Percentiles rank a stretch among this genome's conserved stretches.
These are phyloP conservation scores for Hemileia vastatrix DNA, from an alignment of 1,284 basidiomycete genomes.

Conservation along the genomic window DNA sequence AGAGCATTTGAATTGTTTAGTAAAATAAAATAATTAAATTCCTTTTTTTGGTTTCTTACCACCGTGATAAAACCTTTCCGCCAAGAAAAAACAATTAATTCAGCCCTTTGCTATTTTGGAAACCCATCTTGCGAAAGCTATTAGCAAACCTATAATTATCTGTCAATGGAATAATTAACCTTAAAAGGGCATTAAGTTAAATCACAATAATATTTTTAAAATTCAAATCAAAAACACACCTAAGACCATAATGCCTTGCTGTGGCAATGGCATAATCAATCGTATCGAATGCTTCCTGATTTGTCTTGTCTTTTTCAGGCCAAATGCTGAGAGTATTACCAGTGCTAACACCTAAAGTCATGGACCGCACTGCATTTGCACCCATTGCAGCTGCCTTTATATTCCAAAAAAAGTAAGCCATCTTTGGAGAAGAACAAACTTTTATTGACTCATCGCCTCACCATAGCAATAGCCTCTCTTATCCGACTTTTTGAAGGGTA, in stretches of 20 bases:
- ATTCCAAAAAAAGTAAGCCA: neutral
- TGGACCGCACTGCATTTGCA: constrained; percentile 16
- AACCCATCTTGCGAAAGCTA: neutral
- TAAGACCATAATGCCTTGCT: constrained; percentile 15
- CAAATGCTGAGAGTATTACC: constrained; percentile 18
- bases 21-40: neutral
- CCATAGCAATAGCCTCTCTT: constrained; percentile 16
- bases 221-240: too few relatives aligned
- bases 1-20: neutral
- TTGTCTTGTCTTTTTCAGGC: constrained; percentile 16
- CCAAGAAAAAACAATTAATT: neutral
- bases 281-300: constrained; percentile 16
- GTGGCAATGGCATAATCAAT: constrained; percentile 20
- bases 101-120: neutral
- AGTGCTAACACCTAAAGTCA: constrained; percentile 14
- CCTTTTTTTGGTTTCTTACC: neutral
- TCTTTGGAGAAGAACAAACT: neutral
- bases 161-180: constrained; percentile 19
- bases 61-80: constrained; percentile 15
- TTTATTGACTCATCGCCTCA: neutral
- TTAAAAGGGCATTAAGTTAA: neutral
- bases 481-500: constrained; percentile 15
- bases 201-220: too few relatives aligned
- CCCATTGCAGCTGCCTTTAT: constrained; percentile 19
- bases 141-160: constrained; percentile 16